phyloP scores from a whole-genome alignment of 2,329 filamentous ascomycete genomes.

The Fusarium pilosicola region DNA sequence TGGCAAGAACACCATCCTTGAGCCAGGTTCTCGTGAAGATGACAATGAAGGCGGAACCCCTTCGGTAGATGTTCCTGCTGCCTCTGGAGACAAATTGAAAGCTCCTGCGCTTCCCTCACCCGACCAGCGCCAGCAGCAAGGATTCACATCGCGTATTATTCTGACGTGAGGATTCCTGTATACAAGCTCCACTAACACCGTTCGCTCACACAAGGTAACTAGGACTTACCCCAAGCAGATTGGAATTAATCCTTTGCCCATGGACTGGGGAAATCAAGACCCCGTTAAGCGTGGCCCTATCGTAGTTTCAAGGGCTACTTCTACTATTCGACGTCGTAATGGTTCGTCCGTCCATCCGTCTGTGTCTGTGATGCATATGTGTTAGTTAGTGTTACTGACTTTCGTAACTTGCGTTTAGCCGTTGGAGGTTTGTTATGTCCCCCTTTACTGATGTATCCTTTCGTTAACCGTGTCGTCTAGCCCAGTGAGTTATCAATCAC shows the following conservation, averaged over 20 bases:
- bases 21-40: slow-evolving; percentile 21
- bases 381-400: slow-evolving; percentile 21
- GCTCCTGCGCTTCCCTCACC: slow-evolving; percentile 40
- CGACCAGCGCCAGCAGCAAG: slow-evolving; percentile 56
- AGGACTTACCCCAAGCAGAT: slow-evolving; percentile 93
- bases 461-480: slow-evolving; percentile 43
- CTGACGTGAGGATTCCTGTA: slow-evolving; percentile 57
- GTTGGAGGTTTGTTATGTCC: slow-evolving; percentile 62
- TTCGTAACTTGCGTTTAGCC: slow-evolving; percentile 50
- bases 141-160: slow-evolving; percentile 64
- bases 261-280: slow-evolving; percentile 88
- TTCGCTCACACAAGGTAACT: slow-evolving; percentile 14
- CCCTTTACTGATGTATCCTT: slow-evolving; percentile 34
- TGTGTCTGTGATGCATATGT: slow-evolving; percentile 10
- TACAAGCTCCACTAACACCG: slow-evolving; percentile 1
- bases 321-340: slow-evolving; percentile 83
- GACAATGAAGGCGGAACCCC: slow-evolving; percentile 8
- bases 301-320: slow-evolving; percentile 80
- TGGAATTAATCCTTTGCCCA: slow-evolving; percentile 88
- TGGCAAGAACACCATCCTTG: slow-evolving; percentile 15
- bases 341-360: slow-evolving; percentile 60
- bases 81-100: slow-evolving; percentile 34
- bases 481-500: slow-evolving; percentile 44
- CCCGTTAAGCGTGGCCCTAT: slow-evolving; percentile 83
- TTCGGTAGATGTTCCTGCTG: slow-evolving; percentile 19